phyloP scores from a whole-genome alignment of 768 basidiomycete species.

The Amanita rubescens region DNA sequence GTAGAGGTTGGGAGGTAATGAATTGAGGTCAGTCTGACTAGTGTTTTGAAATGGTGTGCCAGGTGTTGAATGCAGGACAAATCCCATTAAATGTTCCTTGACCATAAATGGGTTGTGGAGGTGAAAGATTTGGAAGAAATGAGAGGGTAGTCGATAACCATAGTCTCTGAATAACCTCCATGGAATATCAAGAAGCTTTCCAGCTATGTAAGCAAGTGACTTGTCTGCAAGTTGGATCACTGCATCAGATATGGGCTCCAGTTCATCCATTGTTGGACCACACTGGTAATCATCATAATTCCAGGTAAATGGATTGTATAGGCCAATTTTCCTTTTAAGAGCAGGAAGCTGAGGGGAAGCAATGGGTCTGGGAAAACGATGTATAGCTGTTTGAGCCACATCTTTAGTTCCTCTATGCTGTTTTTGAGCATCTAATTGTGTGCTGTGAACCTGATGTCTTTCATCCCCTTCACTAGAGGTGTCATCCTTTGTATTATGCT shows the following conservation, averaged over 20 bases:
- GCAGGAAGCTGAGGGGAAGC: conserved; percentile 1
- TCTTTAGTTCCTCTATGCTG: no score
- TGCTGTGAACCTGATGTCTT: no score
- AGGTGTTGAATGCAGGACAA: neutral
- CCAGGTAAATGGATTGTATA: neutral
- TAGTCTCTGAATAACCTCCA: conserved; percentile 13
- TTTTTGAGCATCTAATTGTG: no score
- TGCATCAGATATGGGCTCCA: conserved; percentile 7
- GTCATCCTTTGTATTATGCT: neutral
- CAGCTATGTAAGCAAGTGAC: conserved; percentile 11
- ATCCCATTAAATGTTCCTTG: conserved; percentile 9
- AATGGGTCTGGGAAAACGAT: neutral
- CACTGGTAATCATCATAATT: conserved; percentile 12
- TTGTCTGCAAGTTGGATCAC: neutral
- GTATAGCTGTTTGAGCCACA: no score
- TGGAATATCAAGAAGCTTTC: conserved; percentile 7
- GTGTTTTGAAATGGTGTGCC: no score
- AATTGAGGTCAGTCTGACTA: no score
- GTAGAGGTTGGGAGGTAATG: no score
- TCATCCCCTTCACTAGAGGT: no score
- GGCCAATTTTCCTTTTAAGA: neutral
- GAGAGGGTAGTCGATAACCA: conserved; percentile 9
- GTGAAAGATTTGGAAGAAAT: conserved; percentile 9
- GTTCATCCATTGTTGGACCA: conserved; percentile 7
- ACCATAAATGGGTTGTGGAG: neutral